Evolutionary conservation across 768 basidiomycete species (phyloP).

Genomic region (Clitopilus passeckerianus): DNA sequence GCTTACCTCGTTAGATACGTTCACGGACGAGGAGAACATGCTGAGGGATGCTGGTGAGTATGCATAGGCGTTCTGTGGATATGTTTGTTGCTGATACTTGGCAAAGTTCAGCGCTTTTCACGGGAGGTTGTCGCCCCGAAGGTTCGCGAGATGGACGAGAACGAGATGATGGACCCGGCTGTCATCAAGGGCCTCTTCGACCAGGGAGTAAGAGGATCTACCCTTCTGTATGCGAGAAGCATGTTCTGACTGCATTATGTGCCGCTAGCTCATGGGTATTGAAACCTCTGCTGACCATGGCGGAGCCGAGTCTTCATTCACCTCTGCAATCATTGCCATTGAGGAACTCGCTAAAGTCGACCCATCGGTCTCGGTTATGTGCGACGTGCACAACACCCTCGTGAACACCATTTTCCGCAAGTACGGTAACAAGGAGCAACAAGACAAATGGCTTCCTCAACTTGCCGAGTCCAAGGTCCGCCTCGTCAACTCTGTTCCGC

Average conservation of each 20-base stretch:
- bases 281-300: conserved; percentile 83
- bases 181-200: conserved; percentile 90
- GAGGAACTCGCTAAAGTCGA: conserved; percentile 97
- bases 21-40: conserved; percentile 94
- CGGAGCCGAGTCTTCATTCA: conserved; percentile 90
- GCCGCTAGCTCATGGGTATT: conserved; percentile 88
- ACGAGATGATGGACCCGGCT: conserved; percentile 86
- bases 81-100: background rate
- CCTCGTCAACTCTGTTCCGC: background rate
- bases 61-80: background rate
- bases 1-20: conserved; percentile 67
- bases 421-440: conserved; percentile 80
- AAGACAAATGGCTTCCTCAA: conserved; percentile 84
- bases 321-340: conserved; percentile 91
- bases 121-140: conserved; percentile 85
- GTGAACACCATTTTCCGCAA: conserved; percentile 92
- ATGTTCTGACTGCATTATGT: conserved; percentile 1
- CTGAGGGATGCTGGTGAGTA: conserved; percentile 81
- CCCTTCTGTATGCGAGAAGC: background rate
- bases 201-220: conserved; percentile 67
- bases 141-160: conserved; percentile 98
- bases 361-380: conserved; percentile 93
- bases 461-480: conserved; percentile 73
- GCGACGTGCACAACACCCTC: conserved; percentile 98
- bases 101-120: conserved; percentile 80